Percentiles rank a stretch among this genome's conserved stretches.
phyloP scores from a whole-genome alignment of 1,284 basidiomycete species.

The Ustilago cynodontis region DNA sequence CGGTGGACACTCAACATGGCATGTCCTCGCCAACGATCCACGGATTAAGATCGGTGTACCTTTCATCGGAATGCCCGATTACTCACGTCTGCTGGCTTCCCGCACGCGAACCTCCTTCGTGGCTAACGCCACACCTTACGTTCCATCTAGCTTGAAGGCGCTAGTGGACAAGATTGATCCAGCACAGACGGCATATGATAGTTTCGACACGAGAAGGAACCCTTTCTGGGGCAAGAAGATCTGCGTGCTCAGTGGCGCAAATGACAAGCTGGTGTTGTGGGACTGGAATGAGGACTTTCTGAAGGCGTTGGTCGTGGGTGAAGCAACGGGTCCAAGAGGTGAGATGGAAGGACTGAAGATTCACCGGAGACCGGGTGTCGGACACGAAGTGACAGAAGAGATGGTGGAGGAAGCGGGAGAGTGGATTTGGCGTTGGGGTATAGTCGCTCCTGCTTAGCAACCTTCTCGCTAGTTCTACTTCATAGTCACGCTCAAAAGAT shows the following conservation, averaged over 20 bases:
- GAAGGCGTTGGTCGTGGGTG: constrained; percentile 53
- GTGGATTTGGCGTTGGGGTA: constrained; percentile 61
- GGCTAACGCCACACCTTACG: constrained; percentile 59
- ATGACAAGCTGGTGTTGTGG: constrained; percentile 64
- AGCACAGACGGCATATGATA: constrained; percentile 49
- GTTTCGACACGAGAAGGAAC: constrained; percentile 36
- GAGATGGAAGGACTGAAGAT: constrained; percentile 54
- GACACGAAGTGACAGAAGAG: constrained; percentile 59
- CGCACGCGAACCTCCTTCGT: constrained; percentile 61
- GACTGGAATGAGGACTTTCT: constrained; percentile 64
- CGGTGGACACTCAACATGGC: constrained; percentile 84
- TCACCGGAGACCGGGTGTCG: constrained; percentile 44
- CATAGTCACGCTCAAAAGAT: not conserved
- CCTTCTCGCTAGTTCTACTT: not conserved
- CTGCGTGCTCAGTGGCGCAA: constrained; percentile 59
- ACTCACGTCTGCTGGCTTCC: constrained; percentile 65
- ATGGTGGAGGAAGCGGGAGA: constrained; percentile 64
- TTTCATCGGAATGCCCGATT: constrained; percentile 82
- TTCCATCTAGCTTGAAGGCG: constrained; percentile 56
- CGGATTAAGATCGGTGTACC: constrained; percentile 80
- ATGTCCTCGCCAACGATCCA: constrained; percentile 76
- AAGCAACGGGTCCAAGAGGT: constrained; percentile 33
- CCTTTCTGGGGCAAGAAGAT: constrained; percentile 68
- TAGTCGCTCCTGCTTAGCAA: constrained; percentile 23
- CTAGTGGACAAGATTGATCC: constrained; percentile 62